phyloP scores from a whole-genome alignment of 1,284 basidiomycete genomes.

The Ceratobasidium sp. region DNA sequence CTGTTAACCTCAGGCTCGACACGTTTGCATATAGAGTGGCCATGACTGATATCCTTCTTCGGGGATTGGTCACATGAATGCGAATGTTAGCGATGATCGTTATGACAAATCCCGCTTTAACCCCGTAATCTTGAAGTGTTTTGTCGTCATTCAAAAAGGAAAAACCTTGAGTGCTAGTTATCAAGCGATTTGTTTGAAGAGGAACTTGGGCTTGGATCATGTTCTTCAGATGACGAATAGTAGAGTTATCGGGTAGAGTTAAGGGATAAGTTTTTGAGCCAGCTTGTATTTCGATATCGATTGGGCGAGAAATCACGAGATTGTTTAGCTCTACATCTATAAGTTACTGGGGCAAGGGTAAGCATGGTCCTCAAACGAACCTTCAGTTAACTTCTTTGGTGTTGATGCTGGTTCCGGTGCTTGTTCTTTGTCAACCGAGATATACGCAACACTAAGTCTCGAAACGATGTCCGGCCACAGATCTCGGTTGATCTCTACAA shows the following conservation, averaged over 20 bases:
- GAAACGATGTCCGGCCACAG: constrained; percentile 4
- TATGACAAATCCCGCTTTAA: not conserved
- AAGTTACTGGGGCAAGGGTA: too few species aligned
- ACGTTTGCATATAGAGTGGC: constrained; percentile 17
- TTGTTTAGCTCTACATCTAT: not conserved
- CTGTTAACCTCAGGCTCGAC: constrained; percentile 14
- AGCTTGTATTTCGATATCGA: not conserved
- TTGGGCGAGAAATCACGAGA: not conserved
- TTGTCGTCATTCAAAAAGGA: not conserved
- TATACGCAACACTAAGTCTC: not conserved
- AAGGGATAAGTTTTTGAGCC: not conserved
- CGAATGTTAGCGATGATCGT: constrained; percentile 6
- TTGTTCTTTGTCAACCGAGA: not conserved
- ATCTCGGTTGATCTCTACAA: constrained; percentile 1
- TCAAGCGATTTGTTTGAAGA: not conserved
- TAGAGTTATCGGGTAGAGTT: not conserved
- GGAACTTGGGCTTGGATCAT: not conserved
- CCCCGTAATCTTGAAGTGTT: not conserved
- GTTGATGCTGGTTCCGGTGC: not conserved
- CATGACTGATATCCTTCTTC: constrained; percentile 4
- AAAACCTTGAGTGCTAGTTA: not conserved
- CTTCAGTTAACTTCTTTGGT: too few species aligned
- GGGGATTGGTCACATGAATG: constrained; percentile 2
- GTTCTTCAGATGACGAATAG: not conserved
- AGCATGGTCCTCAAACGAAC: too few species aligned